Evolutionary conservation across 2,329 filamentous ascomycete genomes (phyloP), one percentile per base, ranked within the genome.

Genomic region (Cladophialophora carrionii): DNA sequence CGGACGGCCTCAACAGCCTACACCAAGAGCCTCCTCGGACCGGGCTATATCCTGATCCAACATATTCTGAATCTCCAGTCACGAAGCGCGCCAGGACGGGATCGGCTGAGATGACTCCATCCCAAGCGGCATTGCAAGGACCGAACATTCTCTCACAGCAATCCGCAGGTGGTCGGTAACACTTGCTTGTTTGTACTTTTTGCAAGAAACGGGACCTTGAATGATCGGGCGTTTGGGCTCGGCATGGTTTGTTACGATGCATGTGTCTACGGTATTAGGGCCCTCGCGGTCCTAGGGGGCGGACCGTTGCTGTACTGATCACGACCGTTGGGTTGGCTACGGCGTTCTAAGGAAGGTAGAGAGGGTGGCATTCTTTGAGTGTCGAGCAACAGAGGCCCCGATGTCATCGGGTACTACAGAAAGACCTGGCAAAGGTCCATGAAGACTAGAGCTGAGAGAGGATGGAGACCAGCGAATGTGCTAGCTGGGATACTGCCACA

Each of bases 61-160:
- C 67, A 12, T 70, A 63, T 57, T 65, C 68, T 2, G 68, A 70
- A 32, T 59, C 68, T 17, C 64, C 66, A 22, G 63, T 41, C 20
- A 32, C 56, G 12, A 70, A 67, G 37, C 67, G 69, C 37, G 57
- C 63, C 9, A 55, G 68, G 46, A 70, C 68, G 32, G 62, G 56
- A 3, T 68, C 68, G 2, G 51, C 69, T 20, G 69, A 71, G 31
- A 62, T 71, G 63, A 70, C 67, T 6, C 43, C 67, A 3, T 70
- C 69, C 7, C 69, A 71, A 56, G 62, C 67, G 9, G 69, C 69
- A 12, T 46, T 71, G n/a, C 69, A 71, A 62, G 69, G 67, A 4
- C 26, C 69, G 4, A 53, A 65, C 12, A 69, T 71, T 43, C 59
- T 71, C 8, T 59, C 67, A 29, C 67, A 69, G 34, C 37, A 60